Evolutionary conservation across 164 flowering plant genomes (phyloP), one percentile per base, ranked within the genome.

Genomic region (Vitis cinerea): DNA sequence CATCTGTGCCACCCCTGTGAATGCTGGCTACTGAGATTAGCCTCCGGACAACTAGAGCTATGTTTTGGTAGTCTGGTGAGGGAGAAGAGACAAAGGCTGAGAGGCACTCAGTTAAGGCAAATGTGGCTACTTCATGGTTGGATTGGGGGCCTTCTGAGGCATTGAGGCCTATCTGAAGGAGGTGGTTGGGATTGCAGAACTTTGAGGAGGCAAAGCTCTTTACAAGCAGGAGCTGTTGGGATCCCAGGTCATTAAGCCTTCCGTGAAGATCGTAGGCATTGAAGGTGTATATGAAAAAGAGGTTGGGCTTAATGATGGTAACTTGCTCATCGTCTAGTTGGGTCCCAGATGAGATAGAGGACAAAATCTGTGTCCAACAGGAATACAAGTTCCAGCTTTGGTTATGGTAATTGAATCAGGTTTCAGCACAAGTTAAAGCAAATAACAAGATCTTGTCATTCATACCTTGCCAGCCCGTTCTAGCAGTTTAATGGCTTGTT

Each of bases 401-500:
- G 27, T 23, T 23, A 23, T 23, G 27, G 27, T 23, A 23, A 23
- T 23, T 23, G 27, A 23, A 23, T 23, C 27, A 23, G 27, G 27
- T 23, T 23, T 0, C 27, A 23, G 2, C 44, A 37, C 44, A 37
- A 37, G 44, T 37, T 23, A 6, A 37, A 37, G 44, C 44, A 37
- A 3, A 37, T 37, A 37, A 37, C 44, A 23, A 23, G 27, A 23
- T 0, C 27, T 23, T 23, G 27, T 23, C 2, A 23, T 19, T 23
- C 54, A 27, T 83, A 91, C 99, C 95, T 91, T 89, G 53, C 86
- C 91, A 50, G 92, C 94, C 83, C 79, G 90, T 55, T 86, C 90
- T 8, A 91, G 85, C 76, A 91, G 55, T 72, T 86, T 87, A n/a
- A 80, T 52, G 19, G 94, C 93, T 71, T 74, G 80, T 75, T 81